Base-by-base conservation (phyloP, 2,329 filamentous ascomycete genomes). In the Phaeoacremonium minimum region DNA sequence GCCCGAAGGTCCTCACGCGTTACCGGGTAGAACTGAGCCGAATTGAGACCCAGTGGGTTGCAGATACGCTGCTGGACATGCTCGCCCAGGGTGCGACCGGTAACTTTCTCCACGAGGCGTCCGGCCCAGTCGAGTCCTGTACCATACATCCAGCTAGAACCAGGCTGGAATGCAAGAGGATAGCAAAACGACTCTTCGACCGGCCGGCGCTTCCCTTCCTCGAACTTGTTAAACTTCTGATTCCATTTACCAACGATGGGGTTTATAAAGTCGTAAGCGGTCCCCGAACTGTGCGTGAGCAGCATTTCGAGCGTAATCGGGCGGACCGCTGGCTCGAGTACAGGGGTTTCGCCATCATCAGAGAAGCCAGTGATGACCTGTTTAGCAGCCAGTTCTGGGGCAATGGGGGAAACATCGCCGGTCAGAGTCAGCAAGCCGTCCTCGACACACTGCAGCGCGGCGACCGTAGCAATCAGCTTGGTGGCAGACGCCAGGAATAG, bases 401-500 rank as follows among this genome's bases (percentile, higher is more conserved):
- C 54, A 4, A 73, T 33, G 1, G 46, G 26, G 0, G 61, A 57
- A 0, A 78, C 46, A 36, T 76, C 67, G 4, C 63, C 64, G 7
- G 67, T 61, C 0, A 79, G 56, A 2, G 49, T 49, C 1, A 78
- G 46, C 1, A 69, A 50, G 0, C 71, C 72, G 6, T 68, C 60
- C 22, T 80, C 74, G 3, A 79, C 71, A 31, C 70, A 66, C 39
- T 77, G 71, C n/a, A 80, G 47, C 2, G 65, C 64, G 3, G 73
- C 67, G 35, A 80, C 64, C 2, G 66, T 64, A 3, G 74, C 66
- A 36, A 76, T 42, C 4, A 80, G 52, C 41, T 70, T 70, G 17
- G 56, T 63, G 4, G 52, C 57, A 4, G 60, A 66, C 4, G 59
- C 32, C 42, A 63, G 7, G 64, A 33, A 4, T 64, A 49, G 26